These are phyloP conservation scores for Cerioporus squamosus DNA, from an alignment of 1,284 basidiomycete genomes.

Conservation along the genomic window DNA sequence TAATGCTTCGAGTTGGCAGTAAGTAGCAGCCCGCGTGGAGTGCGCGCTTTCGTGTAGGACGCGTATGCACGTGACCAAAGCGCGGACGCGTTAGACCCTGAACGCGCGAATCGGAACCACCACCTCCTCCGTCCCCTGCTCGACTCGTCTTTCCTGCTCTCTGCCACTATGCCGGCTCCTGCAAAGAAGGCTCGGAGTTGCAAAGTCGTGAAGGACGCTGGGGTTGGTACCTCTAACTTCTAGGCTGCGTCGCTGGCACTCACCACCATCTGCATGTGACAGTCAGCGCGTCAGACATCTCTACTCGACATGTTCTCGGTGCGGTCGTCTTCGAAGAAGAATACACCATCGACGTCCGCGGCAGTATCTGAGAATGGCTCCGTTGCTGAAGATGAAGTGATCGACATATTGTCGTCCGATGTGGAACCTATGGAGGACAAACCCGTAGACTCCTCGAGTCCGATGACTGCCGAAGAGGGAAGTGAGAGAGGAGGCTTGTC, in stretches of 20 bases:
- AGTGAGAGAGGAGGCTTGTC: background rate
- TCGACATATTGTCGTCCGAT: slow-evolving; percentile 21
- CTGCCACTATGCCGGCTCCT: slow-evolving; percentile 10
- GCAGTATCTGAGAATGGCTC: slow-evolving; percentile 16
- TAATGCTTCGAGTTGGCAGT: no score
- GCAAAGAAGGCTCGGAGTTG: slow-evolving; percentile 8
- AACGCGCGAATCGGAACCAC: slow-evolving; percentile 8
- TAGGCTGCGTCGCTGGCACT: background rate
- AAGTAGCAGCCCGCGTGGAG: no score
- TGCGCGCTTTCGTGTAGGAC: no score
- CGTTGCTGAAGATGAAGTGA: slow-evolving; percentile 5
- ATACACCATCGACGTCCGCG: slow-evolving; percentile 7
- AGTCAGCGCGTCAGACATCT: slow-evolving; percentile 27
- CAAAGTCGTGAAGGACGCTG: slow-evolving; percentile 15
- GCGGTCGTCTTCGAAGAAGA: slow-evolving; percentile 12
- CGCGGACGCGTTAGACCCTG: slow-evolving; percentile 14
- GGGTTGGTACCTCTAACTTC: slow-evolving; percentile 10
- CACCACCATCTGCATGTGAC: background rate
- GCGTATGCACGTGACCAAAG: background rate
- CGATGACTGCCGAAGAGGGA: slow-evolving; percentile 7
- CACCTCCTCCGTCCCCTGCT: background rate
- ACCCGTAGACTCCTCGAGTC: slow-evolving; percentile 13
- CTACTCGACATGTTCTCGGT: slow-evolving; percentile 24
- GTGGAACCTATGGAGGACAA: slow-evolving; percentile 15
- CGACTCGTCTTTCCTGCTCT: background rate